Evolutionary conservation across 192 early-diverging fungal species (phyloP).

Genomic region (Umbelopsis ramanniana): DNA sequence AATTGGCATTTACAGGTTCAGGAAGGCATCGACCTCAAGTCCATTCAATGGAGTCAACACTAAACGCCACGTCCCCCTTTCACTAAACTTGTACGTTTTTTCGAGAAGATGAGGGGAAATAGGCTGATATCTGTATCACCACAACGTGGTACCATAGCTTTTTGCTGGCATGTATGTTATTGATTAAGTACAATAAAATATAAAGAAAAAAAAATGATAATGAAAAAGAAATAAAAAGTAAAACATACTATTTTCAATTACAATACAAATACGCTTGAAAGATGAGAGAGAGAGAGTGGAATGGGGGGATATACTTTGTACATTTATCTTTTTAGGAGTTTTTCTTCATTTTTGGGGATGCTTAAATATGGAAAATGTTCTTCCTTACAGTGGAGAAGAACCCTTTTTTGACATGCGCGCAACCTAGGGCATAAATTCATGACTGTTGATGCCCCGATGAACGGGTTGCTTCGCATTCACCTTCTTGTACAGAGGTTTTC

Average conservation of each 20-base stretch:
- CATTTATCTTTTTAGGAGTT: neutral
- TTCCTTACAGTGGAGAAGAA: neutral
- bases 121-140: neutral
- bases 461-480: neutral
- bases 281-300: neutral
- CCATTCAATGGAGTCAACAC: conserved; percentile 91
- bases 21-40: conserved; percentile 91
- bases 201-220: conserved; percentile 12
- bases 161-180: neutral
- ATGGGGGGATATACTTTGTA: neutral
- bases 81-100: no score
- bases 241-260: conserved; percentile 1
- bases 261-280: neutral
- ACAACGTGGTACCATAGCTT: neutral
- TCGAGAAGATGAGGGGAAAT: neutral
- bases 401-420: neutral
- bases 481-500: conserved; percentile 14
- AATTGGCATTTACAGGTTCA: no score
- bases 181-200: conserved; percentile 13
- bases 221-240: conserved; percentile 9
- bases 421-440: conserved; percentile 8
- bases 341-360: neutral
- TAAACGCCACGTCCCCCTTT: conserved; percentile 33
- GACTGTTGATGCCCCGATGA: neutral
- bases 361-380: neutral